A percentile compares a stretch with the other conserved stretches of the same genome.
These are phyloP conservation scores for Setomelanomma holmii DNA, from an alignment of 2,329 filamentous ascomycete genomes.

Conservation along the genomic window DNA sequence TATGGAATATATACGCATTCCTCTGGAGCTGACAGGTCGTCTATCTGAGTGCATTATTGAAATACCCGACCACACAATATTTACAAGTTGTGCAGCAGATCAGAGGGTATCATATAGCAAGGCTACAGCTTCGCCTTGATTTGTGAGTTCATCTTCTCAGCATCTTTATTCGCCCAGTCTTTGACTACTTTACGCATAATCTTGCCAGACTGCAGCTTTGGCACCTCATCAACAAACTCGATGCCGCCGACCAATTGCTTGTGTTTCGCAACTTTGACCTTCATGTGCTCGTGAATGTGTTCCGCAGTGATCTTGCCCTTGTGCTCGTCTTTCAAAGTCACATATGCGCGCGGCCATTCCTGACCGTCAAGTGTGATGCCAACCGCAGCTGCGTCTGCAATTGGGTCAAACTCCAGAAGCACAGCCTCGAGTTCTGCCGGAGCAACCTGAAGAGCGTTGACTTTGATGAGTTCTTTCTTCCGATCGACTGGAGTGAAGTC, in stretches of 20 bases:
- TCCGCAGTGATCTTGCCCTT: slow-evolving; percentile 42
- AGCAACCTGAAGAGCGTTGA: slow-evolving; percentile 49
- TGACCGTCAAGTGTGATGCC: slow-evolving; percentile 60
- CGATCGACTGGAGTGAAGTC: background rate
- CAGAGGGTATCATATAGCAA: too few species aligned
- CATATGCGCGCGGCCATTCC: slow-evolving; percentile 63
- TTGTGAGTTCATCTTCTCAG: slow-evolving; percentile 38
- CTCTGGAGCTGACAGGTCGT: too few species aligned
- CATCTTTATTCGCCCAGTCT: slow-evolving; percentile 65
- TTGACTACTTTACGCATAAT: slow-evolving; percentile 64
- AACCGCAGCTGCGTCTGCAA: slow-evolving; percentile 64
- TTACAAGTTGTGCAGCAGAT: too few species aligned
- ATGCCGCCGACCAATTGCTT: slow-evolving; percentile 61
- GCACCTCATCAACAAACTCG: slow-evolving; percentile 63
- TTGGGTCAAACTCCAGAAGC: slow-evolving; percentile 58
- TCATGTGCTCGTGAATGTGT: slow-evolving; percentile 48
- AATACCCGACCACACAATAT: too few species aligned
- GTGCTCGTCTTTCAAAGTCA: slow-evolving; percentile 57
- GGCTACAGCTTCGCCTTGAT: slow-evolving; percentile 32
- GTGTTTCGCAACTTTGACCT: slow-evolving; percentile 58
- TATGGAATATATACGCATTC: too few species aligned
- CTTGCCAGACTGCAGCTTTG: slow-evolving; percentile 65
- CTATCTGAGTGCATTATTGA: too few species aligned
- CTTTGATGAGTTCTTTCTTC: slow-evolving; percentile 50
- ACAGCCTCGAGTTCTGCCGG: slow-evolving; percentile 57